Conservation (phyloP, 1,139 yeast genomes). For the Lodderomyces elongisporus region DNA sequence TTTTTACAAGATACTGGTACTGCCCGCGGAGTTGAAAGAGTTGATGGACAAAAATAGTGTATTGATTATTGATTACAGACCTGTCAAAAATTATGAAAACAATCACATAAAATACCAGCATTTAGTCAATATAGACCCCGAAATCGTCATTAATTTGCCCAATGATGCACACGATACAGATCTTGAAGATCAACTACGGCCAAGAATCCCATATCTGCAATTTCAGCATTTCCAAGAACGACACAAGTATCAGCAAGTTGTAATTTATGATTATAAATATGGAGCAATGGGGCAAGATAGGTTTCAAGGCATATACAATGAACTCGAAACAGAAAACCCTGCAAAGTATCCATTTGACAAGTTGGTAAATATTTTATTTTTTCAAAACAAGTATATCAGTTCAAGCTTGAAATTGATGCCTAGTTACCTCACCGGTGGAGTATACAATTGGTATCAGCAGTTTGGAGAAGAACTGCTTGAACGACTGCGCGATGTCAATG, state of each 20-base stretch:
- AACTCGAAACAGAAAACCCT: slow-evolving; percentile 12
- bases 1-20: slow-evolving; percentile 4
- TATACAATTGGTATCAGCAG: slow-evolving; percentile 31
- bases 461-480: slow-evolving; percentile 29
- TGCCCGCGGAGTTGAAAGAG: slow-evolving; percentile 7
- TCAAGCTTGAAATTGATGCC: slow-evolving; percentile 32
- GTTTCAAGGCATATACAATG: slow-evolving; percentile 20
- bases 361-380: slow-evolving; percentile 49
- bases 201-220: slow-evolving; percentile 52
- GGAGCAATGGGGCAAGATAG: slow-evolving; percentile 27
- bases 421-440: slow-evolving; percentile 38
- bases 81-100: slow-evolving; percentile 50
- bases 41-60: slow-evolving; percentile 1
- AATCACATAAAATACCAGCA: slow-evolving; percentile 55
- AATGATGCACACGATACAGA: slow-evolving; percentile 46
- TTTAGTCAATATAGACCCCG: slow-evolving; percentile 69
- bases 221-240: slow-evolving; percentile 47
- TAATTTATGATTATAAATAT: slow-evolving; percentile 51
- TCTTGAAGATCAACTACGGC: slow-evolving; percentile 51
- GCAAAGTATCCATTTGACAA: slow-evolving; percentile 40
- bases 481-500: slow-evolving; percentile 4
- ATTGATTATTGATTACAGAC: slow-evolving; percentile 63
- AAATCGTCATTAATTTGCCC: slow-evolving; percentile 2
- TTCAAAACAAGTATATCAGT: slow-evolving; percentile 33
- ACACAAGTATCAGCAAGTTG: slow-evolving; percentile 52